Base-by-base conservation (phyloP, 768 basidiomycete genomes). In the Lanmaoa rubissima region DNA sequence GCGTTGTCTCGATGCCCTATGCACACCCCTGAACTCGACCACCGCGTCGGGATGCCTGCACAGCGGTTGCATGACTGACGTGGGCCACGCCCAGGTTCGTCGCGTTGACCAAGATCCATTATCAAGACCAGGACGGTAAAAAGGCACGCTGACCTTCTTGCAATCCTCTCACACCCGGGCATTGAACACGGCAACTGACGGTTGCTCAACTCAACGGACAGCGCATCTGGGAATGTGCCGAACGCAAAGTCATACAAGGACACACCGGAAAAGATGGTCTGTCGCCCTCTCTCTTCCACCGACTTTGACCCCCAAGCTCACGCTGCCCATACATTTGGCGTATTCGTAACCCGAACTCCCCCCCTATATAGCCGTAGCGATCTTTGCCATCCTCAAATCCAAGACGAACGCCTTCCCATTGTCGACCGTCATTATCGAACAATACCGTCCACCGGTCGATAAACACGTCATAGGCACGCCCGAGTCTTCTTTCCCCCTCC, bases 181-280 rank as follows among this genome's bases (percentile, higher is more conserved):
- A 24, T 24, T 2, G 21, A 24, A 24, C 21, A 24, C 21, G 21
- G 21, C 46, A 21, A 32, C 32, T 0, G 8, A 38, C 26, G 16
- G 28, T 49, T 5, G 26, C 48, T 50, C 32, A 24, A 24, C 14
- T n/a, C n/a, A 43, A 43, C 46, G 42, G 14, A 11, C 62, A 95
- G 88, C 77, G 93, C 54, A 64, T 80, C n/a, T 98, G 95, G 94
- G 95, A 97, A 73, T 86, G 78, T 56, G 94, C 94, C 11, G 86
- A 91, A 63, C 80, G 95, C 38, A 90, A 84, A 66, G 93, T 91
- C 13, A 93, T 93, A 2, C 81, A 90, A 42, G 84, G 84, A 47
- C 78, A 82, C 5, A 83, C 85, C 12, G 92, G 88, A 0, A 82
- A 94, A 54, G 95, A 97, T 74, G 92, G 92, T 91, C 47, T 14